These are phyloP conservation scores for Metschnikowia henanensis DNA, from an alignment of 805 yeast species.

Conservation along the genomic window DNA sequence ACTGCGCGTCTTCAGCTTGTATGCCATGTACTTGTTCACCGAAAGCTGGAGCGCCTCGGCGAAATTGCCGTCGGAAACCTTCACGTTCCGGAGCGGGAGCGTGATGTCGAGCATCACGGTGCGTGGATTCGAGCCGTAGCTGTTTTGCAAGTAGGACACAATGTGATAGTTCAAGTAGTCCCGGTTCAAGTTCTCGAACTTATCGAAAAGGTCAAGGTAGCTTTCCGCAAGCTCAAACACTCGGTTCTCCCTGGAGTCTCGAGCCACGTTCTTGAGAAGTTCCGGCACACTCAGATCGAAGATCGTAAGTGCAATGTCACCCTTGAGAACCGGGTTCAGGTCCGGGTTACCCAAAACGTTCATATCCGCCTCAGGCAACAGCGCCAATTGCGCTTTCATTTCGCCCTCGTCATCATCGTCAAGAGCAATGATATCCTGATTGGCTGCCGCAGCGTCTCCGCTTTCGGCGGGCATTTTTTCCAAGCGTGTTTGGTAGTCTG, in stretches of 20 bases:
- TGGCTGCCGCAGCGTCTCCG: conserved; percentile 17
- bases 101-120: conserved; percentile 56
- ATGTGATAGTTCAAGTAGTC: conserved; percentile 66
- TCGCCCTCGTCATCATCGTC: conserved; percentile 44
- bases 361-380: conserved; percentile 84
- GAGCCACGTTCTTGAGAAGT: conserved; percentile 26
- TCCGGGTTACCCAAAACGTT: conserved; percentile 85
- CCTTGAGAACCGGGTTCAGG: conserved; percentile 69
- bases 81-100: conserved; percentile 60
- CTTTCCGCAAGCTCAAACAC: conserved; percentile 38
- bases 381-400: conserved; percentile 61
- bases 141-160: conserved; percentile 49
- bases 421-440: conserved; percentile 43
- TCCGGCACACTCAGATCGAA: conserved; percentile 38
- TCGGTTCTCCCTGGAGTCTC: conserved; percentile 36
- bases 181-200: conserved; percentile 69
- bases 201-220: conserved; percentile 61
- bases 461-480: conserved; percentile 21
- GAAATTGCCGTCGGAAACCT: conserved; percentile 41
- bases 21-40: conserved; percentile 69
- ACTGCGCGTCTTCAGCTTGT: conserved; percentile 43
- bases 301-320: conserved; percentile 45
- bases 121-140: conserved; percentile 39
- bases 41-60: conserved; percentile 64
- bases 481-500: conserved; percentile 22